phyloP scores from a whole-genome alignment of 176 grass and related monocot species.

The Bonia amplexicaulis region DNA sequence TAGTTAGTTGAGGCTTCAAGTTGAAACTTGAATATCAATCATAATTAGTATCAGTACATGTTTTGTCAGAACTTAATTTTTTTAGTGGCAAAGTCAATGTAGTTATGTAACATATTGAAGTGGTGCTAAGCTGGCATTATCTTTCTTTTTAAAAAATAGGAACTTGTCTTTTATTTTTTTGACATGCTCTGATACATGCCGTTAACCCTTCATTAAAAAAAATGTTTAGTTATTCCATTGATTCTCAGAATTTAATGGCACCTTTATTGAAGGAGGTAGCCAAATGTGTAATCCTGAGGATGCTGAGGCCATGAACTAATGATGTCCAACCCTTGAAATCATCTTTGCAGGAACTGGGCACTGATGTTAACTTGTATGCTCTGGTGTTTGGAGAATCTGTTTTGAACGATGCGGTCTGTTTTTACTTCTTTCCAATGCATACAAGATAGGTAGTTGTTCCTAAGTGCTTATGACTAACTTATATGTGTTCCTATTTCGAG shows the following conservation, averaged over 20 bases:
- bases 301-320: slow-evolving; percentile 7
- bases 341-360: slow-evolving; percentile 79
- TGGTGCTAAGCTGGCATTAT: background rate
- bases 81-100: background rate
- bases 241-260: background rate
- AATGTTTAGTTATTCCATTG: background rate
- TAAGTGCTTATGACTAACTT: slow-evolving; percentile 28
- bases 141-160: background rate
- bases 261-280: background rate
- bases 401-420: slow-evolving; percentile 95
- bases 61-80: background rate
- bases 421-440: slow-evolving; percentile 26
- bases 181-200: background rate
- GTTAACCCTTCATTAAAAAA: background rate
- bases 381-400: slow-evolving; percentile 99
- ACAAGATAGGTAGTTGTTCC: background rate
- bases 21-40: background rate
- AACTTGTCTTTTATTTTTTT: background rate
- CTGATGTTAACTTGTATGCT: slow-evolving; percentile 94
- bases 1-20: background rate
- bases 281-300: background rate
- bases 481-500: slow-evolving; percentile 33
- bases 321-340: slow-evolving; percentile 7
- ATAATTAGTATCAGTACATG: background rate
- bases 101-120: background rate